phyloP scores from a whole-genome alignment of 2,329 filamentous ascomycete species.

The Fonsecaea erecta region DNA sequence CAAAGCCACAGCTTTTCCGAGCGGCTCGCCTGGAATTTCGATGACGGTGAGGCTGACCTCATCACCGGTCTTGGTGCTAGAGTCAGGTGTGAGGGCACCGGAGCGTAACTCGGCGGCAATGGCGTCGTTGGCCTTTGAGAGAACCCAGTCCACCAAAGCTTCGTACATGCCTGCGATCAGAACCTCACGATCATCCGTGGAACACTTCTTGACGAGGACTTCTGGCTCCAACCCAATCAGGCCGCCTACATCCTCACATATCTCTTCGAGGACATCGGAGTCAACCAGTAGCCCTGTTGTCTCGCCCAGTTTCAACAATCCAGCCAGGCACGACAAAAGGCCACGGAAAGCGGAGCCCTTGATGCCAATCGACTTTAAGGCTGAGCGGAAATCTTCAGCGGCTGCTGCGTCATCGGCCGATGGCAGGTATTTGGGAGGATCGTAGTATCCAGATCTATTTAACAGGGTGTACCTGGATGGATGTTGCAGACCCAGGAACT shows the following conservation, averaged over 20 bases:
- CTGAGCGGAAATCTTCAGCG: constrained; percentile 87
- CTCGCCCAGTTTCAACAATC: constrained; percentile 88
- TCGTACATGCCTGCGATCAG: constrained; percentile 90
- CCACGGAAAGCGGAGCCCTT: constrained; percentile 82
- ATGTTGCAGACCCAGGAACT: constrained; percentile 80
- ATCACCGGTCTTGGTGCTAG: constrained; percentile 69
- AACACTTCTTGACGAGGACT: constrained; percentile 75
- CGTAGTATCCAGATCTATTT: constrained; percentile 81
- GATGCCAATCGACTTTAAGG: constrained; percentile 89
- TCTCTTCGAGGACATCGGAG: constrained; percentile 78
- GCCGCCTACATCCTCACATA: constrained; percentile 87
- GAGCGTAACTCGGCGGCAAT: constrained; percentile 76
- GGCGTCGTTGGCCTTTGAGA: constrained; percentile 82
- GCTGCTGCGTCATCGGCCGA: constrained; percentile 90
- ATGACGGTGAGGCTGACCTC: constrained; percentile 88
- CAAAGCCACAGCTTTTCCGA: constrained; percentile 88
- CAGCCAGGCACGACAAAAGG: constrained; percentile 83
- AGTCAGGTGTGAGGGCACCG: constrained; percentile 35
- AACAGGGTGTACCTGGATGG: constrained; percentile 78
- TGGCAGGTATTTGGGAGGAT: constrained; percentile 83
- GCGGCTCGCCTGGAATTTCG: constrained; percentile 76
- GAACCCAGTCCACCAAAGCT: constrained; percentile 91
- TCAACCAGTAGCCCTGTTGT: constrained; percentile 84
- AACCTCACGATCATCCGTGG: constrained; percentile 80
- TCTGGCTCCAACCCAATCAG: constrained; percentile 87